phyloP scores from a whole-genome alignment of 768 basidiomycete species.

The Amylocystis lapponica region DNA sequence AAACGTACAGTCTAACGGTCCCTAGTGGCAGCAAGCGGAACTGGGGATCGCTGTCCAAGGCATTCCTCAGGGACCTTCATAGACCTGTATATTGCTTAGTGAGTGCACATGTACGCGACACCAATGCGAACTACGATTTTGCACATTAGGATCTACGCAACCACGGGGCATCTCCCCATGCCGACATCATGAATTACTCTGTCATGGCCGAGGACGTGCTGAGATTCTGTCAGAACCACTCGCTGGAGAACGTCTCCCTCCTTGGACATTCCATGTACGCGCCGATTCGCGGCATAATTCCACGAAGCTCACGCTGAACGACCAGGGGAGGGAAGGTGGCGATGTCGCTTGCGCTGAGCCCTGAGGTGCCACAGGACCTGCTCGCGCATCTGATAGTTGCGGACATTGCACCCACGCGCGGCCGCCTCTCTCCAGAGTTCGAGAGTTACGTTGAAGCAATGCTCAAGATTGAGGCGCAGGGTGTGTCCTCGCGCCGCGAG shows the following conservation, averaged over 20 bases:
- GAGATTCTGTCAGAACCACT: constrained; percentile 52
- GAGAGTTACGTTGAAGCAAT: constrained; percentile 62
- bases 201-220: constrained; percentile 79
- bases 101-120: constrained; percentile 11
- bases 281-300: too few species aligned
- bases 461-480: constrained; percentile 59
- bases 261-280: constrained; percentile 89
- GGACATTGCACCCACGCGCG: constrained; percentile 74
- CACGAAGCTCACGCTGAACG: neutral
- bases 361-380: constrained; percentile 31
- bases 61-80: constrained; percentile 56
- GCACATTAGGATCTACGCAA: constrained; percentile 73
- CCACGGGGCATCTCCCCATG: constrained; percentile 80
- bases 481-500: constrained; percentile 56
- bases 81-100: constrained; percentile 74
- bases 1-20: constrained; percentile 7
- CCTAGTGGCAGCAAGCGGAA: constrained; percentile 83
- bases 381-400: constrained; percentile 62
- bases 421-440: constrained; percentile 58
- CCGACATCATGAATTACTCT: constrained; percentile 63
- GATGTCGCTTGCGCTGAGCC: constrained; percentile 59
- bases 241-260: constrained; percentile 58
- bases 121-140: neutral
- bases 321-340: constrained; percentile 87
- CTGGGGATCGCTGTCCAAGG: constrained; percentile 78